Conservation (phyloP, 257 asterid species). For the Nemophila menziesii region DNA sequence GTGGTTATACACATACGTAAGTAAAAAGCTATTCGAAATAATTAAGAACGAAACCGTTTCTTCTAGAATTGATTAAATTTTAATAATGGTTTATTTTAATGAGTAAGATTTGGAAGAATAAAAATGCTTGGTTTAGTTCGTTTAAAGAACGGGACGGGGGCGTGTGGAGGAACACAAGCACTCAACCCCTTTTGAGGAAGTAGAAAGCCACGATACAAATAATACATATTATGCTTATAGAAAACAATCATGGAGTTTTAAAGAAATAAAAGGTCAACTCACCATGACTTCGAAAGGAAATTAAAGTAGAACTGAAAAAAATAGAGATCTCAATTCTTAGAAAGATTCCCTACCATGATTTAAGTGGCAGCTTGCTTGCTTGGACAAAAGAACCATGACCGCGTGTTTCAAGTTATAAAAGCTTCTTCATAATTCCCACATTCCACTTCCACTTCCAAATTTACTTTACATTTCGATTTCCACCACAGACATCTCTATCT, state of each 20-base stretch:
- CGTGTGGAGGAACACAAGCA: too few species aligned
- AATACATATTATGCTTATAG: not conserved
- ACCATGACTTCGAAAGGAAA: not conserved
- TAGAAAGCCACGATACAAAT: too few species aligned
- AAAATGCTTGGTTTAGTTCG: too few species aligned
- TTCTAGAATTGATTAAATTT: too few species aligned
- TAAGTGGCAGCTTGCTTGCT: conserved; percentile 45
- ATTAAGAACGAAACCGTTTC: too few species aligned
- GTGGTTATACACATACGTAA: too few species aligned
- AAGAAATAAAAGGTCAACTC: not conserved
- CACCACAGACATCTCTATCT: conserved; percentile 27
- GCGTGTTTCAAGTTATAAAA: conserved; percentile 15
- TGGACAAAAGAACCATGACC: conserved; percentile 33
- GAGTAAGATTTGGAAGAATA: too few species aligned
- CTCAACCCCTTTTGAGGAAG: too few species aligned
- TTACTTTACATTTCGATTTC: conserved; percentile 22
- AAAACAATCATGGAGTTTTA: not conserved
- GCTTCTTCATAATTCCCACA: conserved; percentile 11
- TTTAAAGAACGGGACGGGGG: too few species aligned
- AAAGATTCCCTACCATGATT: conserved; percentile 13
- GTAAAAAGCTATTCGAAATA: too few species aligned
- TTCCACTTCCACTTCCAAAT: conserved; percentile 37
- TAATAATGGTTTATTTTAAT: too few species aligned
- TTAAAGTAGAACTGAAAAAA: too few species aligned
- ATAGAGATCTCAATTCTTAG: not conserved